Base-by-base conservation (phyloP, 331 rosid species). In the Dryas integrifolia region DNA sequence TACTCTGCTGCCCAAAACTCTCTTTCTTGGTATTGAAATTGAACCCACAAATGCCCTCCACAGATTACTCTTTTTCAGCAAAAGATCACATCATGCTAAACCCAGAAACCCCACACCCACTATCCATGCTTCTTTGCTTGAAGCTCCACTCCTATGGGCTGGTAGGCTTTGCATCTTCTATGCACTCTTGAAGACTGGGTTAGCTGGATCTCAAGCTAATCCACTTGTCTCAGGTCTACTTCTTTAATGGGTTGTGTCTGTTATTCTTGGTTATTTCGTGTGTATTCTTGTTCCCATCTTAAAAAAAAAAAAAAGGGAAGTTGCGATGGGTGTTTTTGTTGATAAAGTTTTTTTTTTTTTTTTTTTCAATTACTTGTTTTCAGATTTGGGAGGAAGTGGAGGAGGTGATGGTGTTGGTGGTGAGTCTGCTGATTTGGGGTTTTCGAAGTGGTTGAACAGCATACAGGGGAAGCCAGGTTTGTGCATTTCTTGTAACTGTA, bases 381-480 rank as follows among this genome's bases (percentile, higher is more conserved):
- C 86, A 90, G 98, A 86, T 76, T 79, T 90, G 90, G 86, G 79
- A 47, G 56, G 65, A 12, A 51, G 57, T 40, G 68, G 26, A 73
- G 68, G 13, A 68, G 89, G 81, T 74, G 83, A 70, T 55, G 76
- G 77, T 59, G 82, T 41, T 59, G 65, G 56, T 35, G 77, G 43
- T 72, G 89, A 83, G 73, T 78, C 88, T 79, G 77, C 62, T 74
- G 98, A 92, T 81, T 82, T 93, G 90, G 98, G 98, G 16, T 93
- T 93, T 77, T 93, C 97, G 63, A 88, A 86, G 81, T 93, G 93
- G 98, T 72, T 92, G 40, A 89, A 85, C 51, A 30, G 67, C 57
- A 77, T 93, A 51, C 85, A 83, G 56, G 97, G 97, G 61, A 93
- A 91, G 77, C 89, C 96, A 87, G 96, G 98, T 92, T 21, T 64